Evolutionary conservation across 768 basidiomycete species (phyloP).

Genomic region (Rhodosporidiobolus sp.): DNA sequence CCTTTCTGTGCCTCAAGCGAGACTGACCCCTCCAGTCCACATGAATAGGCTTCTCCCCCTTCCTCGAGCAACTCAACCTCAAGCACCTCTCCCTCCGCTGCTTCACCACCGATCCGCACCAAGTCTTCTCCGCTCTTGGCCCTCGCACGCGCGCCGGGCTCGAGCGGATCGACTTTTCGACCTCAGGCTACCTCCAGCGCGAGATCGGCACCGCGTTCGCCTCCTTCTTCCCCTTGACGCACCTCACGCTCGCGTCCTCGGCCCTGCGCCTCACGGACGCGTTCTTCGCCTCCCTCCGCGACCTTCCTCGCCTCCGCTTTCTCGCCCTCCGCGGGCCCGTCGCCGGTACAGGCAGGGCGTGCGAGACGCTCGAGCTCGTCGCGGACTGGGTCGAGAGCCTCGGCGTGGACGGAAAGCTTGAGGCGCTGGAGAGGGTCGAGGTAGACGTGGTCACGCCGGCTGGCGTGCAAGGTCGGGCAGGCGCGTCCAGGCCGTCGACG

Average conservation of each 20-base stretch:
- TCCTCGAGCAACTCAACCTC: neutral
- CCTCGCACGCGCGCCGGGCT: neutral
- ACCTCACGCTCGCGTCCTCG: constrained; percentile 2
- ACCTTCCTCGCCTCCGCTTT: neutral
- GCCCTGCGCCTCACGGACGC: neutral
- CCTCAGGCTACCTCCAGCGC: constrained; percentile 3
- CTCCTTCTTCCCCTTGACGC: neutral
- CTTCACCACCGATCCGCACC: neutral
- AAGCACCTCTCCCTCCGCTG: neutral
- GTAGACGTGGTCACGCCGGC: neutral
- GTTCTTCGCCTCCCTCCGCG: constrained; percentile 7
- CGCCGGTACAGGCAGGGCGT: neutral
- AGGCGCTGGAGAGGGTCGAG: neutral
- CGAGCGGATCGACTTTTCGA: neutral
- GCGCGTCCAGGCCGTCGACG: no score
- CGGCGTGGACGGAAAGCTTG: neutral
- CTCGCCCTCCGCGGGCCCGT: constrained; percentile 10
- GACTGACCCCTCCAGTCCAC: neutral
- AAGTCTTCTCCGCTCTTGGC: neutral
- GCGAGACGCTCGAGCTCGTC: neutral
- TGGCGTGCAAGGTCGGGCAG: neutral
- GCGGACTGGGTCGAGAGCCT: constrained; percentile 1
- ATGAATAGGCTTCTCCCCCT: neutral
- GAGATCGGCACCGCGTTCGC: constrained; percentile 2
- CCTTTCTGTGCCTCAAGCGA: no score